phyloP scores from a whole-genome alignment of 805 yeast species.

The Candida jianshihensis region DNA sequence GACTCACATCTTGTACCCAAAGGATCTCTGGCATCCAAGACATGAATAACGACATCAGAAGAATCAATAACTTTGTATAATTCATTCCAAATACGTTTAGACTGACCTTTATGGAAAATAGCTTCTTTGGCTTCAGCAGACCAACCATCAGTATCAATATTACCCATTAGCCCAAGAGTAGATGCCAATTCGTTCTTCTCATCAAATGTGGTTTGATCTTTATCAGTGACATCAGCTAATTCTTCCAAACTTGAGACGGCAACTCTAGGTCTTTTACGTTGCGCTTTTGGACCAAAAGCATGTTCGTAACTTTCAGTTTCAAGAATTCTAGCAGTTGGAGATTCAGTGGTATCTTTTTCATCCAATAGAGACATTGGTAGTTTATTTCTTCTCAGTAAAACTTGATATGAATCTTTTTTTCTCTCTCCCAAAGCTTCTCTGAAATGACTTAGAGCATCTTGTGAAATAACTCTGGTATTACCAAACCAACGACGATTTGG shows the following conservation, averaged over 20 bases:
- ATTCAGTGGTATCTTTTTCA: constrained; percentile 70
- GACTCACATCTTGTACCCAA: constrained; percentile 90
- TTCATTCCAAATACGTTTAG: constrained; percentile 98
- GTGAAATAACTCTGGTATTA: constrained; percentile 94
- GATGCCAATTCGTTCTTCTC: constrained; percentile 74
- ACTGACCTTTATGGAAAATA: constrained; percentile 93
- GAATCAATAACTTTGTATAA: constrained; percentile 95
- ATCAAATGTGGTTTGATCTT: constrained; percentile 51
- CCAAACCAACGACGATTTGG: constrained; percentile 98
- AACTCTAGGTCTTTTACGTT: constrained; percentile 82
- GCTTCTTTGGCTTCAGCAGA: constrained; percentile 91
- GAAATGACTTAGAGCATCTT: constrained; percentile 90
- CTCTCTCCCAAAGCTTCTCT: constrained; percentile 90
- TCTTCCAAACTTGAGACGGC: constrained; percentile 78
- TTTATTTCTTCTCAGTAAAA: constrained; percentile 79
- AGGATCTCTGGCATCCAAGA: constrained; percentile 96
- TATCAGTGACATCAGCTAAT: constrained; percentile 50
- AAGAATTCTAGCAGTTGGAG: constrained; percentile 72
- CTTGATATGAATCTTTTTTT: constrained; percentile 77
- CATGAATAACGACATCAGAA: constrained; percentile 94
- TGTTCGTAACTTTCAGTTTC: constrained; percentile 81
- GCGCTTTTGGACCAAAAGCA: constrained; percentile 93
- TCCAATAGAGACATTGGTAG: constrained; percentile 92
- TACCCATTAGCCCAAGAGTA: constrained; percentile 76
- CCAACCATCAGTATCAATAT: constrained; percentile 64